Conservation (phyloP, 768 basidiomycete genomes). For the Pulveroboletus ravenelii region DNA sequence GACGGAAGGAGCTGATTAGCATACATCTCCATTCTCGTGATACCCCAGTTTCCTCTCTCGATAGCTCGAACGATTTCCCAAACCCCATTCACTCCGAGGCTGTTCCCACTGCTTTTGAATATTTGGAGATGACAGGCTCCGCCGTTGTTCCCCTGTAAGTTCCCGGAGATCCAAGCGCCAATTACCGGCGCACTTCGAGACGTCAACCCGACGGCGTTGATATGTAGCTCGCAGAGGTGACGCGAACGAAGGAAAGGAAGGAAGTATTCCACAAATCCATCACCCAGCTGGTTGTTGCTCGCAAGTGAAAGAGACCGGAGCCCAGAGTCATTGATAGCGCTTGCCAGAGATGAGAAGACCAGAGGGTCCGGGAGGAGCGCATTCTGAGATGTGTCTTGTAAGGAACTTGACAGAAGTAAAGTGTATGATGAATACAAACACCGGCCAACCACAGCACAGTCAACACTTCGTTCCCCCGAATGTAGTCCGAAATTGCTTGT, state of each 20-base stretch:
- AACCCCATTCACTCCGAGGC: constrained; percentile 44
- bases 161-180: constrained; percentile 45
- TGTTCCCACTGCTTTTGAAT: constrained; percentile 56
- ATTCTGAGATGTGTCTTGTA: constrained; percentile 35
- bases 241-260: constrained; percentile 45
- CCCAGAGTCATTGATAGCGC: constrained; percentile 49
- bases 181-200: constrained; percentile 40
- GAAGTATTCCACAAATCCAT: constrained; percentile 46
- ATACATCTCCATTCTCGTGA: constrained; percentile 48
- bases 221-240: constrained; percentile 47
- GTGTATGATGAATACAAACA: constrained; percentile 35
- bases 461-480: constrained; percentile 43
- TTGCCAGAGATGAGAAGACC: constrained; percentile 37
- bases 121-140: constrained; percentile 40
- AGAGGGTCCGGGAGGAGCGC: constrained; percentile 34
- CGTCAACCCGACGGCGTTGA: constrained; percentile 47
- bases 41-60: constrained; percentile 44
- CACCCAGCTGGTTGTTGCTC: constrained; percentile 44
- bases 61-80: constrained; percentile 45
- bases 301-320: constrained; percentile 49
- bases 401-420: neutral
- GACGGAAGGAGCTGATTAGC: constrained; percentile 35
- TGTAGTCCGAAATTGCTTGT: constrained; percentile 45
- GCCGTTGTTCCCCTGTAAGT: constrained; percentile 2
- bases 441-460: constrained; percentile 48